Percentiles rank a stretch among this genome's conserved stretches.
Conservation (phyloP, 2,329 filamentous ascomycete genomes). For the Fusarium austroafricanum region DNA sequence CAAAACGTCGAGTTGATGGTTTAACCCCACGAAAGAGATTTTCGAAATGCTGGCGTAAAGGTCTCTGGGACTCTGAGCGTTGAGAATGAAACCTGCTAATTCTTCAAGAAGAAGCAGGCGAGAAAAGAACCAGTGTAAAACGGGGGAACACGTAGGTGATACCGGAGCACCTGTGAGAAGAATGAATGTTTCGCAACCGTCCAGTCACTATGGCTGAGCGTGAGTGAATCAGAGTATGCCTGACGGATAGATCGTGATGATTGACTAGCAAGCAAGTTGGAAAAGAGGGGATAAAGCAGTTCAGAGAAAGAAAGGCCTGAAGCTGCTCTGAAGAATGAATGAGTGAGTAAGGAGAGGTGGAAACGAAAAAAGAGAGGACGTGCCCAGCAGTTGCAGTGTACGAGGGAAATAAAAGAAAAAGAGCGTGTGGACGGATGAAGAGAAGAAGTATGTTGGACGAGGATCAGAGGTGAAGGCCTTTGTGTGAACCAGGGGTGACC, state of each 20-base stretch:
- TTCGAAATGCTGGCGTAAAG: slow-evolving; percentile 20
- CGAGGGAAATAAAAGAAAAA: slow-evolving; percentile 26
- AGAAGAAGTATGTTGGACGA: slow-evolving; percentile 40
- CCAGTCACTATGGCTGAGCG: slow-evolving; percentile 16
- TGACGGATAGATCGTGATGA: slow-evolving; percentile 28
- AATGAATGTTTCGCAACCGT: slow-evolving; percentile 44
- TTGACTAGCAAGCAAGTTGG: slow-evolving; percentile 31
- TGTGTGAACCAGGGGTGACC: slow-evolving; percentile 35
- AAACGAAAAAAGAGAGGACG: slow-evolving; percentile 49
- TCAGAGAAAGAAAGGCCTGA: slow-evolving; percentile 32
- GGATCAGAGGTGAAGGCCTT: slow-evolving; percentile 35
- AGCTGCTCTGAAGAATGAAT: slow-evolving; percentile 31
- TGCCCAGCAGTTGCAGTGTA: slow-evolving; percentile 49
- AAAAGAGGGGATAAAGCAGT: slow-evolving; percentile 50
- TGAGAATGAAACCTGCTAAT: slow-evolving; percentile 35
- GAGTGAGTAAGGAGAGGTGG: neutral
- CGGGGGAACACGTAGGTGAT: slow-evolving; percentile 45
- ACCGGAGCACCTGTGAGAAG: slow-evolving; percentile 51
- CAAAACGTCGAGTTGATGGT: slow-evolving; percentile 8
- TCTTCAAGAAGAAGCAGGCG: slow-evolving; percentile 23
- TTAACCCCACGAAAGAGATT: slow-evolving; percentile 1
- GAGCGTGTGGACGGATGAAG: slow-evolving; percentile 39
- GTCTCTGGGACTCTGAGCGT: slow-evolving; percentile 43
- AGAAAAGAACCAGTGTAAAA: slow-evolving; percentile 29
- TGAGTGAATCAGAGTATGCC: slow-evolving; percentile 35